Evolutionary conservation across 257 asterid species (phyloP).

Genomic region (Verbascum thapsus): DNA sequence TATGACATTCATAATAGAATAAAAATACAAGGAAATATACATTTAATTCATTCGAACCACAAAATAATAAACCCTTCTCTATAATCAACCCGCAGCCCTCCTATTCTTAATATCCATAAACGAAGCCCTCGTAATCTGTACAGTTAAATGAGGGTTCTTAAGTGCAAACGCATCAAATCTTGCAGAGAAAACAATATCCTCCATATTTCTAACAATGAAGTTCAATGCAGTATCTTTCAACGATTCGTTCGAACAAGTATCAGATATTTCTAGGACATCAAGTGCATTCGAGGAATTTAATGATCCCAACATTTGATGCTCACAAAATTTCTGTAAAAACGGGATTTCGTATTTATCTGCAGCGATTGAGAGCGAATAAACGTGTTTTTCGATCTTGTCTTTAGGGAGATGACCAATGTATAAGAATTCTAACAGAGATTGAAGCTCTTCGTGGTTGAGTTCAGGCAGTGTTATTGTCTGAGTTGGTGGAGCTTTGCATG

Average conservation of each 20-base stretch:
- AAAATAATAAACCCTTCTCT: not conserved
- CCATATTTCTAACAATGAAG: slow-evolving; percentile 84
- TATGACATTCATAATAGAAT: slow-evolving; percentile 11
- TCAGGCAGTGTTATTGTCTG: slow-evolving; percentile 66
- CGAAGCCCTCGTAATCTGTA: slow-evolving; percentile 87
- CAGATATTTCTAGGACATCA: slow-evolving; percentile 71
- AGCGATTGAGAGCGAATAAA: slow-evolving; percentile 70
- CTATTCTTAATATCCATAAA: slow-evolving; percentile 70
- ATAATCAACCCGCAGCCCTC: slow-evolving; percentile 36
- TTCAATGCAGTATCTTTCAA: slow-evolving; percentile 71
- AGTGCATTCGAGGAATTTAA: slow-evolving; percentile 69
- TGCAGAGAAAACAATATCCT: slow-evolving; percentile 74
- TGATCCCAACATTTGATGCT: slow-evolving; percentile 69
- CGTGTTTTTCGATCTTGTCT: slow-evolving; percentile 67
- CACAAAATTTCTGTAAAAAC: slow-evolving; percentile 68
- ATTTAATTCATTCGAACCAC: no score
- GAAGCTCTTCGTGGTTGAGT: slow-evolving; percentile 61
- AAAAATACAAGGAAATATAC: not conserved
- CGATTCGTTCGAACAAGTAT: slow-evolving; percentile 68
- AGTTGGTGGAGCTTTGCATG: slow-evolving; percentile 77
- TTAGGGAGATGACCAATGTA: slow-evolving; percentile 67
- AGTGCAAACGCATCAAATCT: slow-evolving; percentile 83
- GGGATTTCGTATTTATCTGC: slow-evolving; percentile 91
- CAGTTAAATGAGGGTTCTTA: slow-evolving; percentile 87
- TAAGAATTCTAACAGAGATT: slow-evolving; percentile 65